Evolutionary conservation across 2,329 filamentous ascomycete species (phyloP), one percentile per base, ranked within the genome.

Genomic region (Penicillium sp.): DNA sequence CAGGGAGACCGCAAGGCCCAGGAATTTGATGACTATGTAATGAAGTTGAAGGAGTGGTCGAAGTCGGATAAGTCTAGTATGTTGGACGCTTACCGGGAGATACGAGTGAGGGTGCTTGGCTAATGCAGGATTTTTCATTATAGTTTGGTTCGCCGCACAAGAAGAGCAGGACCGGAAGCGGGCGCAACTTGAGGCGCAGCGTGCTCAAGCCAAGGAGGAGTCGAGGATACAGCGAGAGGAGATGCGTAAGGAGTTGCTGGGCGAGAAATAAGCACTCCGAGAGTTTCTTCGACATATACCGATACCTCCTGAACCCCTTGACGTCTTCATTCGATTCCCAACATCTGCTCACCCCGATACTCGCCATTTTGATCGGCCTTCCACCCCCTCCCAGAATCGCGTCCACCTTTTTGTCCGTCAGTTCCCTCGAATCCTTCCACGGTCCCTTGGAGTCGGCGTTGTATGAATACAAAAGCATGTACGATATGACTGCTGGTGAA

Each of bases 1-100:
- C 86, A 88, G 59, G 86, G 92, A 17, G 83, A 89, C 59, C 86
- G 90, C 74, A 85, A 86, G 61, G 87, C 95, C 72, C 84, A 93
- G 76, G 92, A 97, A 60, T 96, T 96, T 69, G 90, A 97, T 72
- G 85, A 92, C 57, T 98, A 96, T 71, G 90, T 97, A 31, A 84
- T 73, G 51, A 87, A 88, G 69, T 78, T 99, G 73, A 97, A 96
- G 82, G 86, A 94, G 69, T 91, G 93, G 75, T 90, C 91, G 28
- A 96, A 93, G 80, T 95, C 90, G 14, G 89, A 96, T 73, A 96
- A 94, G 79, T 91, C 91, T 45, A 96, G 92, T 96, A 83, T 62
- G 74, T 72, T 31, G 14, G 15, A 17, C 11, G 47, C 25, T 35
- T 6, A 0, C 5, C 4, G 5, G 10, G 25, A 15, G 6, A 42